Evolutionary conservation across 2,329 filamentous ascomycete genomes (phyloP), one percentile per base, ranked within the genome.

Genomic region (Trichoderma sp.): DNA sequence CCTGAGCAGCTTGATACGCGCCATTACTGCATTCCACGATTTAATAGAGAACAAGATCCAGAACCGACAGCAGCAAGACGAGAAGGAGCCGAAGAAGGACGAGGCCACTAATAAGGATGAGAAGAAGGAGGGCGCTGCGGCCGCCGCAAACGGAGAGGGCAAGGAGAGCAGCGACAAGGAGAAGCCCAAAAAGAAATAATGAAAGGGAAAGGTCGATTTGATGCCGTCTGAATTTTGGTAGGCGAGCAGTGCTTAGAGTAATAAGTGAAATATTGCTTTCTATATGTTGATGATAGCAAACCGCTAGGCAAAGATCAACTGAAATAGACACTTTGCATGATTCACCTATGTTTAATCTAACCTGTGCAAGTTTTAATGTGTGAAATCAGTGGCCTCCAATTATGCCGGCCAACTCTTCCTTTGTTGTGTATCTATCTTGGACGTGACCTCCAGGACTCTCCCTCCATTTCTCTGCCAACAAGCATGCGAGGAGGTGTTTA

Each of bases 21-120:
- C 97, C 75, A 99, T 99, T 82, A 98, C 97, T 14, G 97, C 97
- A 8, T 99, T 98, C 92, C 97, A 99, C 85, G 97, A 99, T 83
- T 87, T 99, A 79, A 99, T 99, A 79, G 97, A 99, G 88, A 99
- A 99, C 89, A 99, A 99, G 90, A 98, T 98, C 80, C 96, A 98
- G 88, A 99, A 99, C 87, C 91, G 96, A 84, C 95, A 98, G 86
- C 94, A 97, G 84, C 94, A 97, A 82, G 97, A 98, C 83, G 97
- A 99, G 82, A 96, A 96, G 86, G 96, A 98, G 80, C 90, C 93
- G 81, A 94, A 94, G 87, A 94, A 95, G 82, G 92, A 93, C 66
- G 93, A 93, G 82, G 78, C 80, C 29, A 92, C 92, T 79, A 84
- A 87, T 80, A 90, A 90, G 78, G 87, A 89, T 69, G 89, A 91